Evolutionary conservation across 2,329 filamentous ascomycete genomes (phyloP), one percentile per base, ranked within the genome.

Genomic region (Colletotrichum aenigma): DNA sequence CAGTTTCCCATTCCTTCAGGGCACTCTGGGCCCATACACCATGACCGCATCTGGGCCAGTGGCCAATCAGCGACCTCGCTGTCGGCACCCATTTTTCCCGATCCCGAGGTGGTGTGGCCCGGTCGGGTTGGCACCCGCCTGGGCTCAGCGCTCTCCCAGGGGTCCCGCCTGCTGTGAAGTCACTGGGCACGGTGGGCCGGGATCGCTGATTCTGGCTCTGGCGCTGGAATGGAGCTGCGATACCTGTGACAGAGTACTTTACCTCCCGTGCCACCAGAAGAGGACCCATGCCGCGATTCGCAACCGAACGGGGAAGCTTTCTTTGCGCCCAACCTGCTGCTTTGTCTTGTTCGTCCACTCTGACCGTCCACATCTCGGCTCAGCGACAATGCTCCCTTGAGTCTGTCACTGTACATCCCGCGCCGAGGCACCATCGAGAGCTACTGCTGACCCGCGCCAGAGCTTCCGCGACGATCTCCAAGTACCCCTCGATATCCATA

Each of bases 61-160:
- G 24, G 32, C 76, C 76, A 78, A 77, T 77, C 55, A 77, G 34
- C 26, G 28, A n/a, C 18, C 52, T 26, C 15, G 6, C 3, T 15
- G 3, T 28, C 60, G 30, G 62, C 48, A 26, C 18, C 75, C 67
- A 68, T 61, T 65, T 75, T 66, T 75, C 43, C 67, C 68, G 68
- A 56, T 38, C 36, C 72, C 75, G 68, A 34, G 38, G n/a, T 64
- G 32, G 32, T 18, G 21, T 26, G 66, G 28, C n/a, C n/a, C 13
- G 21, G 30, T 52, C 10, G 64, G 18, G 30, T 52, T 16, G 64
- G 21, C 21, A 28, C 24, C 43, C 30, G 34, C 36, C 24, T 9
- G 36, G 16, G 36, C 36, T n/a, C 64, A 36, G 36, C 64, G 16
- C 34, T 28, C 26, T 26, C 34, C 32, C 52, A 66, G 67, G 71